Percentiles rank a stretch among this genome's conserved stretches.
phyloP scores from a whole-genome alignment of 1,139 yeast genomes.

The Protomyces lactucae-debilis region DNA sequence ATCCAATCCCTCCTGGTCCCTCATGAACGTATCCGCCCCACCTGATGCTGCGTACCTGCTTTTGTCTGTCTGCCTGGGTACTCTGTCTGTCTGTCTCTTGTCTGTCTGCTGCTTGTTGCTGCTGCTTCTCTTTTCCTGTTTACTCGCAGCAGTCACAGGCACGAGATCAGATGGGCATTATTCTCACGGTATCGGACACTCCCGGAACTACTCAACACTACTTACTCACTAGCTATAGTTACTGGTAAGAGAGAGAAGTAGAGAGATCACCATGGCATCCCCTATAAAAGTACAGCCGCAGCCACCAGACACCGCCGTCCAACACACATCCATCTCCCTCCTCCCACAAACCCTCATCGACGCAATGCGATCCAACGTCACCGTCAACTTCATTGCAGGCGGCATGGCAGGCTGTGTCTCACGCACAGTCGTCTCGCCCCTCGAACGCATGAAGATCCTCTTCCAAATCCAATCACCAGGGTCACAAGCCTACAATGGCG shows the following conservation, averaged over 20 bases:
- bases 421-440: slow-evolving; percentile 88
- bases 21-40: too few species aligned
- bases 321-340: not conserved
- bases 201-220: not conserved
- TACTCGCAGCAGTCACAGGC: not conserved
- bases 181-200: not conserved
- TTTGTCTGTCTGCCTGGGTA: not conserved
- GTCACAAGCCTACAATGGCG: slow-evolving; percentile 55
- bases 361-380: not conserved
- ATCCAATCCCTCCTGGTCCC: too few species aligned
- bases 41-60: not conserved
- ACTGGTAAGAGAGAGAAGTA: not conserved
- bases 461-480: slow-evolving; percentile 86
- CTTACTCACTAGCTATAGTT: not conserved
- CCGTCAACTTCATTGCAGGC: slow-evolving; percentile 52
- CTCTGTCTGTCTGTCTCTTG: not conserved
- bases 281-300: not conserved
- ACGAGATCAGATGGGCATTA: not conserved
- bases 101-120: not conserved
- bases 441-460: slow-evolving; percentile 87
- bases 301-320: not conserved
- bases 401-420: slow-evolving; percentile 90
- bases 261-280: not conserved
- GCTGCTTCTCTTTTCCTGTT: not conserved
- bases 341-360: not conserved